A percentile compares a stretch with the other conserved stretches of the same genome.
phyloP scores from a whole-genome alignment of 768 basidiomycete genomes.

The Pisolithus marmoratus region DNA sequence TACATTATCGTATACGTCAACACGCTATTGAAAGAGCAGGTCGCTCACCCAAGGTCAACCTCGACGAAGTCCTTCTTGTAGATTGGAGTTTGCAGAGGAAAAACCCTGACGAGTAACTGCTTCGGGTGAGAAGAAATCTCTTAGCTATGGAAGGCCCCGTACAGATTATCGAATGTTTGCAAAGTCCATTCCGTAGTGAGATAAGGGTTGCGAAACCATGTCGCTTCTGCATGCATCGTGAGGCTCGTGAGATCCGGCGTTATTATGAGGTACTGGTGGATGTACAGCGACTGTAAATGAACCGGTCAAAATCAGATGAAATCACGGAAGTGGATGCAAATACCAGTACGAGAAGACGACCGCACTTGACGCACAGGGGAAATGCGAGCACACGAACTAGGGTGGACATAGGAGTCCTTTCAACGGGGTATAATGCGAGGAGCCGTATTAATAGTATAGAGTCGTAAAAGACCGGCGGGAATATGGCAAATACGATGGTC shows the following conservation, averaged over 20 bases:
- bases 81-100: constrained; percentile 21
- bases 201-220: constrained; percentile 8
- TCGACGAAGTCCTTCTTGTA: background rate
- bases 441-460: constrained; percentile 33
- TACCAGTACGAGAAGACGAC: constrained; percentile 20
- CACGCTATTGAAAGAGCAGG: background rate
- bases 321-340: background rate
- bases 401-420: constrained; percentile 8
- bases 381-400: constrained; percentile 22
- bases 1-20: background rate
- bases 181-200: constrained; percentile 28
- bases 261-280: background rate
- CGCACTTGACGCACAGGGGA: constrained; percentile 26
- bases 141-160: constrained; percentile 6
- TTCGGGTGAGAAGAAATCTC: background rate
- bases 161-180: constrained; percentile 32
- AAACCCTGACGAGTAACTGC: constrained; percentile 22
- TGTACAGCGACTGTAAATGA: constrained; percentile 3
- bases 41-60: background rate
- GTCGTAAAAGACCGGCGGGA: constrained; percentile 32
- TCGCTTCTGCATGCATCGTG: background rate
- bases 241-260: background rate
- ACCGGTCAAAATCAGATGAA: background rate
- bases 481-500: constrained; percentile 17
- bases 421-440: constrained; percentile 30